Base-by-base conservation (phyloP, 2,329 filamentous ascomycete species). In the Colletotrichum lupini region DNA sequence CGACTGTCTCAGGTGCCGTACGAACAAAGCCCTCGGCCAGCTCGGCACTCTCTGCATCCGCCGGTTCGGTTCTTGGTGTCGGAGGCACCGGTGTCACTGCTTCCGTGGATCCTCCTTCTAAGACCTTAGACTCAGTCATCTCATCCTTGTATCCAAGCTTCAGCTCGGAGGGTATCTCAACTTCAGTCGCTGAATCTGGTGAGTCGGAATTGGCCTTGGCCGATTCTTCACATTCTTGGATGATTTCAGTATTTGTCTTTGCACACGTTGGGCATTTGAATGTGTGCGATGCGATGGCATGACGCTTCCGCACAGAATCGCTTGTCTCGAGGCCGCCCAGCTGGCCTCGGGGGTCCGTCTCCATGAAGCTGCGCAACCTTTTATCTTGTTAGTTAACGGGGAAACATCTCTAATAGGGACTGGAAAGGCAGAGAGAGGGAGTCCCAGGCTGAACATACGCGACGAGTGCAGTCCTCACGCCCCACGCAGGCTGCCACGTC, bases 401-500 rank as follows among this genome's bases (percentile, higher is more conserved):
- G 9, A 19, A 14, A 6, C 4, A 11, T 7, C 8, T 35, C n/a
- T 16, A 14, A n/a, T 24, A 26, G 28, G 22, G 56, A 46, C 42
- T 49, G 8, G 11, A 42, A 19, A 55, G 19, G 28, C 5, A 26
- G 1, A 52, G 22, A 26, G 26, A 5, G 11, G 53, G 12, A 12
- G 37, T 6, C 5, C 37, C 19, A 42, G 8, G 42, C 19, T n/a
- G 7, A 14, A 77, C 81, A 52, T 80, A 85, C 84, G 91, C 91
- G 55, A 92, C 89, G 7, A 99, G 85, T 19, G 97, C 96, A 4
- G 97, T 98, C 73, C 97, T 89, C 11, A 99, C 93, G 0, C 97
- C 97, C 97, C 97, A 99, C 0, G 97, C 97, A 0, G 97, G 97
- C 87, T 98, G 96, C 97, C 97, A 99, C 19, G 94, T 97, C 85